Conservation (phyloP, 192 early-diverging fungal species). For the Nowakowskiella sp. region DNA sequence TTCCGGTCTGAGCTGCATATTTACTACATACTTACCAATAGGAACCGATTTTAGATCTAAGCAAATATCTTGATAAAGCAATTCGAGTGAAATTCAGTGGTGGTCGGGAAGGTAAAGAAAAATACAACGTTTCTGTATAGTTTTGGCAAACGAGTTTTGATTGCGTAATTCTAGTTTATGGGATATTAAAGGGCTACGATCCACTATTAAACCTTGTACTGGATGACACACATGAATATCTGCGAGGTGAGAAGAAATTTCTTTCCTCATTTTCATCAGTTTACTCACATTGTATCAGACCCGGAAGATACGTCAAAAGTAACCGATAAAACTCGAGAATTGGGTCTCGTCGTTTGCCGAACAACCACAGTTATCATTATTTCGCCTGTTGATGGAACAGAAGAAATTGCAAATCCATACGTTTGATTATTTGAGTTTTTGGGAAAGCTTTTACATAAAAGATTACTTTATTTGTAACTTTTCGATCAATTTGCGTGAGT, state of each 20-base stretch:
- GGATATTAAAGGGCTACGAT: constrained; percentile 87
- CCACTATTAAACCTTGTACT: constrained; percentile 89
- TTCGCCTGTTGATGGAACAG: constrained; percentile 81
- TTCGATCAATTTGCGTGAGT: no score
- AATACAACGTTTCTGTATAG: constrained; percentile 1
- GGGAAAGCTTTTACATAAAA: no score
- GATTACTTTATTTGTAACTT: no score
- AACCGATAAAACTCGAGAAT: constrained; percentile 47
- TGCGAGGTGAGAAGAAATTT: constrained; percentile 44
- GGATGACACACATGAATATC: constrained; percentile 80
- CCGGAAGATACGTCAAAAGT: constrained; percentile 16
- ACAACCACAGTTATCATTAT: constrained; percentile 85
- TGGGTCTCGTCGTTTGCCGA: constrained; percentile 85
- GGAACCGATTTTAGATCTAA: constrained; percentile 87
- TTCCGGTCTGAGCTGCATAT: no score
- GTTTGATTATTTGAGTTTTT: no score
- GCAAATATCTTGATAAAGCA: constrained; percentile 88
- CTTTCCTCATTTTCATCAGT: background rate
- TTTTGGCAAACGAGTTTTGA: background rate
- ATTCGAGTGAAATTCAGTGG: constrained; percentile 89
- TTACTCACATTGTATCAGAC: constrained; percentile 6
- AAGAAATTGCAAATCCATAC: constrained; percentile 91
- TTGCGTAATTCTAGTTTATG: constrained; percentile 55
- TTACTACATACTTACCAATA: constrained; percentile 58
- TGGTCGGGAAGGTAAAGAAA: constrained; percentile 75